phyloP scores from a whole-genome alignment of 768 basidiomycete genomes.

The Auricularia auricula-judae region DNA sequence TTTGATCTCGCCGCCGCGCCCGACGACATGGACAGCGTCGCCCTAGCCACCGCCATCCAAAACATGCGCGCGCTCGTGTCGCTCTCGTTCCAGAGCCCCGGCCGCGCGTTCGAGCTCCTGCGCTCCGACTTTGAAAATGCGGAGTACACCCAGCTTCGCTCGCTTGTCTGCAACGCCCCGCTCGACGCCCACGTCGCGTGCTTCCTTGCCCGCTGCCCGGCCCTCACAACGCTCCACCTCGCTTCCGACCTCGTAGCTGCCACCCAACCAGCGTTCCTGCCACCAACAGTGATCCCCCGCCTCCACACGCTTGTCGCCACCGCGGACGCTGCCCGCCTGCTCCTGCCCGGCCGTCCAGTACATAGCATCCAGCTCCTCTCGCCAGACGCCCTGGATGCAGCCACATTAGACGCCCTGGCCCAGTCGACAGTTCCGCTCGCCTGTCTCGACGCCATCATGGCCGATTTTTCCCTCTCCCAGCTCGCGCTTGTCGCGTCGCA shows the following conservation, averaged over 20 bases:
- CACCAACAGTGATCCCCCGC: conserved; percentile 25
- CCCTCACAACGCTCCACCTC: conserved; percentile 48
- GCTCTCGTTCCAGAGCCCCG: conserved; percentile 33
- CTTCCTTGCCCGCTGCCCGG: conserved; percentile 47
- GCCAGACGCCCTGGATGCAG: conserved; percentile 47
- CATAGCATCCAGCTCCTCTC: conserved; percentile 45
- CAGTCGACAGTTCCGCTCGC: conserved; percentile 37
- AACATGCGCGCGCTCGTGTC: conserved; percentile 52
- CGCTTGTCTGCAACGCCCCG: conserved; percentile 48
- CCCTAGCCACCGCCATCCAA: conserved; percentile 42
- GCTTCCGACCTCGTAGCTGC: conserved; percentile 22
- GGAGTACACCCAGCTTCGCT: conserved; percentile 22
- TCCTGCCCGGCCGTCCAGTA: conserved; percentile 60
- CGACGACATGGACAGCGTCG: conserved; percentile 27
- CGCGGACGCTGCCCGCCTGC: conserved; percentile 36
- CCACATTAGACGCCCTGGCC: conserved; percentile 42
- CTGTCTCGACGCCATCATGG: conserved; percentile 50
- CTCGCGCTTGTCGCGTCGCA: conserved; percentile 43
- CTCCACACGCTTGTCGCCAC: conserved; percentile 56
- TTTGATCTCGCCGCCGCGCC: conserved; percentile 44
- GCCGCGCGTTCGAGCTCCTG: neutral
- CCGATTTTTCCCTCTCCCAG: conserved; percentile 44
- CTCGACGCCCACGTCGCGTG: conserved; percentile 45
- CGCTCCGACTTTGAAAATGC: neutral
- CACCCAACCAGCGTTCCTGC: conserved; percentile 15